Base-by-base conservation (phyloP, 768 basidiomycete genomes). In the Naganishia antarctica region DNA sequence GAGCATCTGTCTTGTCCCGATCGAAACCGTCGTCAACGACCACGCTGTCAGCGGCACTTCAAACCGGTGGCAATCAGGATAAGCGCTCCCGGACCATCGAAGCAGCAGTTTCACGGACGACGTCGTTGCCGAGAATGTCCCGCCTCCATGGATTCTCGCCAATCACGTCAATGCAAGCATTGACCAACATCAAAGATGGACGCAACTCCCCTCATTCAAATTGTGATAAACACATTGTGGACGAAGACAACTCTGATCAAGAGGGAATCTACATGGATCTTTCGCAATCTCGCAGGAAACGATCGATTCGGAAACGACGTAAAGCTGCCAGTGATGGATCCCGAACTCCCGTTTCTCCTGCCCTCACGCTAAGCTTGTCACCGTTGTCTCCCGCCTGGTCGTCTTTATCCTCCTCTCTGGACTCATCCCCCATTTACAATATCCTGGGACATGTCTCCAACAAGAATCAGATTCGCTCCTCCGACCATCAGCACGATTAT, bases 271-370 rank as follows among this genome's bases (percentile, higher is more conserved):
- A 57, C 15, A 57, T 57, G 53, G 34, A 57, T 16, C 3, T 18
- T 16, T n/a, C n/a, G 21, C 32, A 57, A 18, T 57, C 53, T n/a
- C 53, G 53, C 18, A 34, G 53, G 40, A 37, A 57, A 41, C 53
- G 53, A 9, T 57, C 53, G 1, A 2, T 57, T 7, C 12, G 34
- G 15, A 2, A 34, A 40, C 53, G 53, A 40, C 53, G 53, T 3
- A 57, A 57, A 40, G 53, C 53, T n/a, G 53, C 53, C 6, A 57
- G 53, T 41, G 53, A 57, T 18, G 53, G 53, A 9, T 57, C 53
- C 3, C 37, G 53, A 16, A 57, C 53, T 0, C 53, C 53, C 23
- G 23, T 40, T 21, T 57, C 37, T 8, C 53, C 53, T 1, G 53
- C 53, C n/a, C 53, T 57, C 37, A 37, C 37, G 1, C 8, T 57